phyloP scores from a whole-genome alignment of 2,329 filamentous ascomycete species.

The Botrytis squamosa region DNA sequence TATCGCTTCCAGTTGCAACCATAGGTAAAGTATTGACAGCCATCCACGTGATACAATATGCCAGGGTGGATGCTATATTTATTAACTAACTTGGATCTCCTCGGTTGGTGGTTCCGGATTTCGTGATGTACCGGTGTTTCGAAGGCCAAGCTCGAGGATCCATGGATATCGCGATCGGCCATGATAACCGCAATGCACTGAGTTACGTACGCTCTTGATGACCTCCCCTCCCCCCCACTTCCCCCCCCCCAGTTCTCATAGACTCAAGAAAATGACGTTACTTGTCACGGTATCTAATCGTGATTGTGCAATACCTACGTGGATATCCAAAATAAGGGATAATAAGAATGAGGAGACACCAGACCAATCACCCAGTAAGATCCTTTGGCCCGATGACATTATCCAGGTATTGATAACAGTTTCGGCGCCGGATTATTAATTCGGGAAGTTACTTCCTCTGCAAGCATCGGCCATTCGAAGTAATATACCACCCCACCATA shows the following conservation, averaged over 20 bases:
- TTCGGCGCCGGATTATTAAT: background rate
- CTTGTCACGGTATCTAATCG: background rate
- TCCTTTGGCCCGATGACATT: background rate
- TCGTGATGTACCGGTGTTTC: background rate
- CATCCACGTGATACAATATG: background rate
- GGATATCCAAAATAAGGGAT: background rate
- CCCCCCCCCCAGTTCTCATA: background rate
- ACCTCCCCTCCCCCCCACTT: background rate
- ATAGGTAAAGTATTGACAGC: background rate
- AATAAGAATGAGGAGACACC: background rate
- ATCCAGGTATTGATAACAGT: background rate
- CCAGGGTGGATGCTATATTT: too few relatives aligned
- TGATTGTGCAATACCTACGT: background rate
- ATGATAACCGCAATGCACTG: background rate
- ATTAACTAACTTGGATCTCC: too few relatives aligned
- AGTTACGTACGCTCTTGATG: background rate
- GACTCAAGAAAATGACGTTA: background rate
- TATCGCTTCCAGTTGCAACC: too few relatives aligned
- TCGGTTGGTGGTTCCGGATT: background rate
- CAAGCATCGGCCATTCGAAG: background rate
- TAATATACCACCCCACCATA: background rate
- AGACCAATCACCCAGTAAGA: background rate
- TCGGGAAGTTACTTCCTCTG: background rate
- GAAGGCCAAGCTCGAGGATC: background rate
- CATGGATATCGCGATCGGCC: background rate